Base-by-base conservation (phyloP, 306 rosid species). In the Pterocarpus macrocarpus region DNA sequence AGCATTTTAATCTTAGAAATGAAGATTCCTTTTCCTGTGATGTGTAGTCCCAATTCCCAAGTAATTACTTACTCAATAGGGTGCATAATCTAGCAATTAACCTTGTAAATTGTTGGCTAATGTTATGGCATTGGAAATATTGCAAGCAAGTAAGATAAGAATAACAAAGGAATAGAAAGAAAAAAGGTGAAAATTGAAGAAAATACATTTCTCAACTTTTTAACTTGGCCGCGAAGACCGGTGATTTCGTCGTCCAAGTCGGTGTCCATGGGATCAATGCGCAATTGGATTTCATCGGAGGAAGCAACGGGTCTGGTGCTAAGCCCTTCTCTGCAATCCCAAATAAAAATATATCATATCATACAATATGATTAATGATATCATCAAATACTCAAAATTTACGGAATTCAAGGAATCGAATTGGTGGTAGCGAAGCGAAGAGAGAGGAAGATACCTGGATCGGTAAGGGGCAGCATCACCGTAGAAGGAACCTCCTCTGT, bases 161-260 rank as follows among this genome's bases (percentile, higher is more conserved):
- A 64, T 0, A 13, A 64, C 11, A 36, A 41, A n/a, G 1, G n/a
- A 22, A 22, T 5, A 44, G 45, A 64, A 58, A 76, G 17, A 72
- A 61, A 64, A 17, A 2, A 0, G 8, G 22, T 8, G 35, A 41
- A 34, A 45, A 50, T n/a, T 5, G 7, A 61, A 56, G 63, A 63
- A 72, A 88, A 11, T 84, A 94, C 98, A 70, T 91, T 84, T 90
- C 89, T 92, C 86, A 95, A 76, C 70, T 80, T 90, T 84, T 80
- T 83, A 72, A 95, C 98, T 90, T 95, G 97, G 86, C 91, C 85
- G 64, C 86, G 95, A 77, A 95, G 97, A 53, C 97, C 97, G 7
- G 81, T 85, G 87, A 95, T 95, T 88, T 91, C 94, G 17, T 91
- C 90, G 35, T 92, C 98, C 65, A 92, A 67, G 62, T 95, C 92